phyloP scores from a whole-genome alignment of 345 rosid species.

The Ceriops decandra region DNA sequence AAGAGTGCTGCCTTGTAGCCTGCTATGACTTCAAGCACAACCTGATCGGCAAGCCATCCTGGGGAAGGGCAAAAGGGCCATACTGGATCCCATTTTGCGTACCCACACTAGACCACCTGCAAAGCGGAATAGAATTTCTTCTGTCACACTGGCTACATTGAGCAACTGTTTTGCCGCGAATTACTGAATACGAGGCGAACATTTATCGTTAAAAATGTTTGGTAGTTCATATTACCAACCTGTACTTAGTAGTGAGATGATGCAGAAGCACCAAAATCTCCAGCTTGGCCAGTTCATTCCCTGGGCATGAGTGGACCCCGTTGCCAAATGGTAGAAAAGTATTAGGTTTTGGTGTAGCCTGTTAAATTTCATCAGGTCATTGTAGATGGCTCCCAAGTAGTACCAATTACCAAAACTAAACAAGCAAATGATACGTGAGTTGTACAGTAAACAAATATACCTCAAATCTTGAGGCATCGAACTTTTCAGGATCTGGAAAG shows the following conservation, averaged over 20 bases:
- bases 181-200: too few species aligned
- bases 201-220: too few species aligned
- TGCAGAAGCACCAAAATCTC: conserved; percentile 75
- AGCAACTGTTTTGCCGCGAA: conserved; percentile 1
- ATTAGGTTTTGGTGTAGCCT: conserved; percentile 78
- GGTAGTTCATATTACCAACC: conserved; percentile 37
- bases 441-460: conserved; percentile 3
- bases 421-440: neutral
- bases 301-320: conserved; percentile 85
- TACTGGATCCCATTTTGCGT: conserved; percentile 63
- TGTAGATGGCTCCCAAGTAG: too few species aligned
- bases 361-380: conserved; percentile 4
- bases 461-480: conserved; percentile 53
- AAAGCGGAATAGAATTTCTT: conserved; percentile 1
- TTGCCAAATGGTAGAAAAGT: conserved; percentile 91
- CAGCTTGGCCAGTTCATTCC: conserved; percentile 79
- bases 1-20: neutral
- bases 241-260: conserved; percentile 84
- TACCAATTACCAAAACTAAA: too few species aligned
- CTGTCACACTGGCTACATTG: conserved; percentile 29
- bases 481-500: conserved; percentile 39
- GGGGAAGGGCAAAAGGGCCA: conserved; percentile 84
- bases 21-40: conserved; percentile 37
- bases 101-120: conserved; percentile 64
- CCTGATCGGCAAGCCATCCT: conserved; percentile 72